A percentile compares a stretch with the other conserved stretches of the same genome.
These are phyloP conservation scores for Lachancea sp. DNA, from an alignment of 805 yeast species.

Conservation along the genomic window DNA sequence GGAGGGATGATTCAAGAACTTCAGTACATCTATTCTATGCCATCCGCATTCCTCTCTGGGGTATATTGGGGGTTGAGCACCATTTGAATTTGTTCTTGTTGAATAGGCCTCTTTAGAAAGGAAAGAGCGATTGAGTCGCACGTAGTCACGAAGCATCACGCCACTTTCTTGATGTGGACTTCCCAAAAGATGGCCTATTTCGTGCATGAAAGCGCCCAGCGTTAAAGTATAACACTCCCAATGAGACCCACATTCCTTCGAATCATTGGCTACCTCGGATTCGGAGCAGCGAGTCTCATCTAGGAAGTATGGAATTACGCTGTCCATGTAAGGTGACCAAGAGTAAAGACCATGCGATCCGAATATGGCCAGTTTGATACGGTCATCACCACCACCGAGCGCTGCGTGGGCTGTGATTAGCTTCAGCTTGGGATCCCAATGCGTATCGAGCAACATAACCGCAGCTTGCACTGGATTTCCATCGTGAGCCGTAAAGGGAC, in stretches of 20 bases:
- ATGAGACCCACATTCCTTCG: slow-evolving; percentile 71
- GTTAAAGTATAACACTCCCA: slow-evolving; percentile 90
- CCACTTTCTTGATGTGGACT: slow-evolving; percentile 90
- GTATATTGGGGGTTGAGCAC: slow-evolving; percentile 42
- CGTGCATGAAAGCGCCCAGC: slow-evolving; percentile 92
- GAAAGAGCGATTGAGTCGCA: slow-evolving; percentile 74
- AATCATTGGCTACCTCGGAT: slow-evolving; percentile 82
- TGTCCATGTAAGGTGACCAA: slow-evolving; percentile 84
- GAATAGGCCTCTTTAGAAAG: slow-evolving; percentile 61
- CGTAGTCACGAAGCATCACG: slow-evolving; percentile 83
- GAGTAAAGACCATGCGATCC: slow-evolving; percentile 90
- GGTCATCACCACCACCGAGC: slow-evolving; percentile 76
- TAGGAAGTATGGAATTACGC: slow-evolving; percentile 56
- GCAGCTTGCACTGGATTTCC: slow-evolving; percentile 69
- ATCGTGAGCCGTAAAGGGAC: slow-evolving; percentile 39
- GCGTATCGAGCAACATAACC: slow-evolving; percentile 75
- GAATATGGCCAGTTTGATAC: slow-evolving; percentile 75
- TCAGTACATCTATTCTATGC: slow-evolving; percentile 73
- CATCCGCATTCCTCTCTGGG: slow-evolving; percentile 73
- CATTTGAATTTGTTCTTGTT: slow-evolving; percentile 43
- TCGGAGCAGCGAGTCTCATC: slow-evolving; percentile 63
- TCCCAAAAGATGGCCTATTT: slow-evolving; percentile 85
- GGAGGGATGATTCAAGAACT: slow-evolving; percentile 77
- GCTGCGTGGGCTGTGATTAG: slow-evolving; percentile 87
- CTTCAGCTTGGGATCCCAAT: slow-evolving; percentile 59